Conservation (phyloP, 1,139 yeast genomes). For the Hyphopichia buzzinii region DNA sequence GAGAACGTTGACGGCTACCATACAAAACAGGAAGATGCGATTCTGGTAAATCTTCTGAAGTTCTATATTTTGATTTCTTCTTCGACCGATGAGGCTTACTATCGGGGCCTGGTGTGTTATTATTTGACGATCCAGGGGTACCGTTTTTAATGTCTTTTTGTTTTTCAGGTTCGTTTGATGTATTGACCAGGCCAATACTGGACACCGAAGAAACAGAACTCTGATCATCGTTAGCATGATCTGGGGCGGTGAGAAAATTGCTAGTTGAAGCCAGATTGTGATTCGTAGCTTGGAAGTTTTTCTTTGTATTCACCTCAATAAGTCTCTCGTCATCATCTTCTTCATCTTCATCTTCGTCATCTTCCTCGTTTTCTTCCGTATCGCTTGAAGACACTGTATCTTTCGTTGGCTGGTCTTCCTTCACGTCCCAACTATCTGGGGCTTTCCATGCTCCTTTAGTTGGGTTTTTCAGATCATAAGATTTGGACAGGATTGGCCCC, state of each 20-base stretch:
- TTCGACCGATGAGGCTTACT: not conserved
- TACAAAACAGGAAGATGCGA: conserved; percentile 34
- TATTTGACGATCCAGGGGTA: conserved; percentile 1
- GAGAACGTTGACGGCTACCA: conserved; percentile 31
- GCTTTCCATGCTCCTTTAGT: conserved; percentile 52
- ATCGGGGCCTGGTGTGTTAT: conserved; percentile 1
- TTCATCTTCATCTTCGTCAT: conserved; percentile 5
- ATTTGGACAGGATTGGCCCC: too few relatives aligned
- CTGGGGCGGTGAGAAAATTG: not conserved
- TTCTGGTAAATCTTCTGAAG: conserved; percentile 1
- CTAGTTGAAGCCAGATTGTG: conserved; percentile 1
- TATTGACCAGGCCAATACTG: conserved; percentile 2
- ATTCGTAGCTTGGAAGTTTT: not conserved
- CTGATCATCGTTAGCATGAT: not conserved
- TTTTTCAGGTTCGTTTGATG: not conserved
- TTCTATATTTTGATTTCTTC: not conserved
- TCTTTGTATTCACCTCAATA: conserved; percentile 6
- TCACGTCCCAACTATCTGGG: conserved; percentile 82
- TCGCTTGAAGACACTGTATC: conserved; percentile 16
- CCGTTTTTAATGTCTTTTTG: not conserved
- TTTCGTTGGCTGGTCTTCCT: conserved; percentile 23
- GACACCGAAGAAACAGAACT: conserved; percentile 3
- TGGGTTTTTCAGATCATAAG: conserved; percentile 4
- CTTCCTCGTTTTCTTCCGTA: conserved; percentile 13
- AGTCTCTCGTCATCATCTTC: conserved; percentile 5